Conservation (phyloP, 495 filamentous ascomycete genomes). For the Glarea lozoyensis region DNA sequence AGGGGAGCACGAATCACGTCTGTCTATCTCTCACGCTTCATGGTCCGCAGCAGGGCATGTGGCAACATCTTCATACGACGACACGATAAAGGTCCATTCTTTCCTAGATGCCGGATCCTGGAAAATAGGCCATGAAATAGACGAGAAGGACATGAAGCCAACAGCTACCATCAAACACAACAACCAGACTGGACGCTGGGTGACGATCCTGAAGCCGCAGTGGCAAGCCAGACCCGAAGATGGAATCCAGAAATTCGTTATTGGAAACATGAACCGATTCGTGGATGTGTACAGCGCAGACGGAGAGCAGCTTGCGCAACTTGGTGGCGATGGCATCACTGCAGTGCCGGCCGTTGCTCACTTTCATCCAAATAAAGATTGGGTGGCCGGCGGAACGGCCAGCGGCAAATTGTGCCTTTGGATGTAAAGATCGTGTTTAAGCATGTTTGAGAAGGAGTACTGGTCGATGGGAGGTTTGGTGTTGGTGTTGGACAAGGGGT, state of each 20-base stretch:
- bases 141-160: constrained; percentile 58
- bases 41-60: constrained; percentile 77
- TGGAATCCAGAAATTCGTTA: constrained; percentile 74
- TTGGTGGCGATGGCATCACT: constrained; percentile 81
- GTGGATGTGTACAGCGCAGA: constrained; percentile 76
- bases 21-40: constrained; percentile 85
- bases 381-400: constrained; percentile 86
- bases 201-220: constrained; percentile 75
- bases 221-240: constrained; percentile 79
- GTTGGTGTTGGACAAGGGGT: neutral
- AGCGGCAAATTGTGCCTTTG: constrained; percentile 91
- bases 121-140: constrained; percentile 49
- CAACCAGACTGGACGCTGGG: constrained; percentile 83
- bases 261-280: constrained; percentile 97
- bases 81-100: constrained; percentile 86
- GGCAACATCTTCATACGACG: constrained; percentile 89
- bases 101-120: constrained; percentile 58
- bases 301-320: constrained; percentile 84
- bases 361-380: constrained; percentile 80
- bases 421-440: constrained; percentile 43
- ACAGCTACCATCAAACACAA: constrained; percentile 69
- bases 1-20: constrained; percentile 69
- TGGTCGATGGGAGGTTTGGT: neutral
- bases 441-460: neutral
- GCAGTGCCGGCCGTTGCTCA: constrained; percentile 89